Evolutionary conservation across 129 eudicot genomes (phyloP).

Genomic region (Centrapalus pauciflorus): DNA sequence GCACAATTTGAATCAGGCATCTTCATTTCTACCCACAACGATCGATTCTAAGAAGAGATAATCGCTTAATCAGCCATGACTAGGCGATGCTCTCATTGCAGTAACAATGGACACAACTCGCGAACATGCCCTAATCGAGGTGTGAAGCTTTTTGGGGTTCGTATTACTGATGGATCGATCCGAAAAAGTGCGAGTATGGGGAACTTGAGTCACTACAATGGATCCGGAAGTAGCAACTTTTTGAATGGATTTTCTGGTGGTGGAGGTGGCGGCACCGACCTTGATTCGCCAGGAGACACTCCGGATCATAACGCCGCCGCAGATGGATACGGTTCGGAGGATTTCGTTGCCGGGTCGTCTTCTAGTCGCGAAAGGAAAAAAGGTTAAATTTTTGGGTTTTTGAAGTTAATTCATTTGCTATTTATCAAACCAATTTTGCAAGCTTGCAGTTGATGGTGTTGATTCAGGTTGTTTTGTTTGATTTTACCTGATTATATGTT

Average conservation of each 20-base stretch:
- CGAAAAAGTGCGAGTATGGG: constrained; percentile 99
- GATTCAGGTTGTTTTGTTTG: neutral
- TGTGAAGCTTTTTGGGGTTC: constrained; percentile 86
- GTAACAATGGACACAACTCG: constrained; percentile 93
- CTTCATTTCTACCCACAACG: neutral
- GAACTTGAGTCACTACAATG: constrained; percentile 62
- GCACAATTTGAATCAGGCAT: neutral
- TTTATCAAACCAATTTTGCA: neutral
- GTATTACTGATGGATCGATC: constrained; percentile 85
- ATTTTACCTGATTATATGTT: neutral
- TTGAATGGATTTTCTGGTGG: constrained; percentile 41
- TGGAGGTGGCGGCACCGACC: constrained; percentile 32
- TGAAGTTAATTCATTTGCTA: neutral
- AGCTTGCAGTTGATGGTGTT: neutral
- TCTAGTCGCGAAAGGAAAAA: constrained; percentile 85
- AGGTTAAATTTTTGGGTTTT: constrained; percentile 36
- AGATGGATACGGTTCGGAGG: constrained; percentile 93
- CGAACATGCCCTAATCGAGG: constrained; percentile 96
- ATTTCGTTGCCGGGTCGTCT: constrained; percentile 80
- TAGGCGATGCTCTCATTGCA: constrained; percentile 90
- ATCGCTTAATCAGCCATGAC: constrained; percentile 45
- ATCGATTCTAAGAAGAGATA: constrained; percentile 5
- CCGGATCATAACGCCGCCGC: constrained; percentile 47
- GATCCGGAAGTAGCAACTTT: constrained; percentile 33
- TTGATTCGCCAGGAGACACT: constrained; percentile 48